Percentiles rank a stretch among this genome's conserved stretches.
phyloP scores from a whole-genome alignment of 345 rosid species.

The Brassica carinata region DNA sequence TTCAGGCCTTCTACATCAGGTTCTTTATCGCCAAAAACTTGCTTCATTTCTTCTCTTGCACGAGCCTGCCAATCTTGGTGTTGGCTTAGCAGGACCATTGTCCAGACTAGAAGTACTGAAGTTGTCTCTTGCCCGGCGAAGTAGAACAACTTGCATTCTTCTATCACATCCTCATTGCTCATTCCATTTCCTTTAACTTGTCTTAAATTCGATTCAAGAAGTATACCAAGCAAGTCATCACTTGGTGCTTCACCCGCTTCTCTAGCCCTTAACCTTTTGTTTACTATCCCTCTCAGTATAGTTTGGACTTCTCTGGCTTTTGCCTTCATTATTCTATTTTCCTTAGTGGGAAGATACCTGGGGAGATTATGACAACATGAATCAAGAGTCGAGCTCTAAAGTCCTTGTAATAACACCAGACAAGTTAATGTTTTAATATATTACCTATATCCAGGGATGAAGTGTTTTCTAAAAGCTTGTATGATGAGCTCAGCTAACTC shows the following conservation, averaged over 20 bases:
- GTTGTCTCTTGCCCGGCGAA: slow-evolving; percentile 71
- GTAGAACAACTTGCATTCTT: slow-evolving; percentile 72
- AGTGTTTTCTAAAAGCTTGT: slow-evolving; percentile 29
- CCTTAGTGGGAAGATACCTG: slow-evolving; percentile 47
- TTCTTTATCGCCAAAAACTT: slow-evolving; percentile 46
- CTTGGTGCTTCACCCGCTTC: slow-evolving; percentile 35
- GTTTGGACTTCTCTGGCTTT: slow-evolving; percentile 18
- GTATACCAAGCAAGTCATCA: slow-evolving; percentile 44
- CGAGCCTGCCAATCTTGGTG: slow-evolving; percentile 61
- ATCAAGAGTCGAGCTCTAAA: neutral
- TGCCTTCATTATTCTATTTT: slow-evolving; percentile 38
- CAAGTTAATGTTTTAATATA: neutral
- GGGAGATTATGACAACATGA: neutral
- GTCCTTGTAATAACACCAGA: neutral
- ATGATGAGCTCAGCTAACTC: slow-evolving; percentile 41
- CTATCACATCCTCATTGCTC: slow-evolving; percentile 52
- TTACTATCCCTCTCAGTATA: slow-evolving; percentile 35
- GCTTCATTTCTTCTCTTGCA: slow-evolving; percentile 60
- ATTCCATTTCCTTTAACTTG: slow-evolving; percentile 35
- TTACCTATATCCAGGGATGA: slow-evolving; percentile 69
- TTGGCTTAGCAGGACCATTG: slow-evolving; percentile 49
- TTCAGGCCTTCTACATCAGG: slow-evolving; percentile 41
- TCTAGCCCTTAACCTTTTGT: slow-evolving; percentile 39
- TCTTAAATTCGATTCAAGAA: slow-evolving; percentile 44
- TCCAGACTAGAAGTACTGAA: slow-evolving; percentile 56